Conservation (phyloP, 2,329 filamentous ascomycete genomes). For the Phoma sp. region DNA sequence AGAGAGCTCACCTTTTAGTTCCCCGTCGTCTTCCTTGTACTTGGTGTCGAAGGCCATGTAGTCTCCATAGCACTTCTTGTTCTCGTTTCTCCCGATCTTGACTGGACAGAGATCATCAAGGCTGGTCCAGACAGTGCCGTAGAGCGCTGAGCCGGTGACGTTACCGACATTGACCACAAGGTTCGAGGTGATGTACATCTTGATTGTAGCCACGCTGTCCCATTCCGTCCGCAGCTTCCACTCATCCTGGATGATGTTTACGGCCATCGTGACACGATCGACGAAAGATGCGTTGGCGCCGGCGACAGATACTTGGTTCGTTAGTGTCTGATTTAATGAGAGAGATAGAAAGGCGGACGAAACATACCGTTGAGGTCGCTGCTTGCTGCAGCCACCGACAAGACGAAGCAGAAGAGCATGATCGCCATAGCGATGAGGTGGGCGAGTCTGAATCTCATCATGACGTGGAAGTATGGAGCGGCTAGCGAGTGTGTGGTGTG, state of each 20-base stretch:
- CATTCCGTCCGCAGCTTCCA: neutral
- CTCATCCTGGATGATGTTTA: neutral
- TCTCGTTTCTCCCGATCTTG: neutral
- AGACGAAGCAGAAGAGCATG: neutral
- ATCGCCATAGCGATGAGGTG: neutral
- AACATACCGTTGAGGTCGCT: neutral
- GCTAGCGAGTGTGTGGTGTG: no score
- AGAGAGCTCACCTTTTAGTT: neutral
- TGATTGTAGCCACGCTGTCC: neutral
- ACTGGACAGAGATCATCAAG: neutral
- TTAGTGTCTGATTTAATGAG: neutral
- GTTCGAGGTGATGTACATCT: neutral
- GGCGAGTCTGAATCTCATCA: neutral
- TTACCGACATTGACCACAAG: neutral
- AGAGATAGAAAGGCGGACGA: neutral
- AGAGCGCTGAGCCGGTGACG: neutral
- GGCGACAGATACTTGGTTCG: neutral
- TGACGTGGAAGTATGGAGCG: no score
- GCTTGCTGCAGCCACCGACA: neutral
- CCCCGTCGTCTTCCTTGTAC: neutral
- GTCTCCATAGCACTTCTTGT: neutral
- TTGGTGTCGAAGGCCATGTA: neutral
- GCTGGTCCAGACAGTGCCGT: neutral
- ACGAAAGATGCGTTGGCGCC: neutral
- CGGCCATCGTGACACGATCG: neutral